phyloP scores from a whole-genome alignment of 345 rosid genomes.

The Eucalyptus sp. region DNA sequence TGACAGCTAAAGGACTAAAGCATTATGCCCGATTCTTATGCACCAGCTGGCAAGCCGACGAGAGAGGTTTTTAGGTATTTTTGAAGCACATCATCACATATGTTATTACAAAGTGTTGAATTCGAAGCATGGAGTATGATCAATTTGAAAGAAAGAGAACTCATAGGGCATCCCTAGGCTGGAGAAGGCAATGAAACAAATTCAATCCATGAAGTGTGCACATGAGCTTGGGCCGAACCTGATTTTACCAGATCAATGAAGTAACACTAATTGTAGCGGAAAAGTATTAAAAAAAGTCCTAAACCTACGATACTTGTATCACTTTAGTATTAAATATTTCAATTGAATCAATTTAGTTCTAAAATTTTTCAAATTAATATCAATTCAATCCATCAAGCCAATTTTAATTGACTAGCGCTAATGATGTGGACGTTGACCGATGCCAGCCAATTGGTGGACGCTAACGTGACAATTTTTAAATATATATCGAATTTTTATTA shows the following conservation, averaged over 20 bases:
- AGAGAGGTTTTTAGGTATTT: background rate
- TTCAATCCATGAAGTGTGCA: too few species aligned
- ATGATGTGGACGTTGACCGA: too few species aligned
- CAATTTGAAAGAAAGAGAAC: background rate
- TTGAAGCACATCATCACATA: background rate
- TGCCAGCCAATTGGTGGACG: accelerated
- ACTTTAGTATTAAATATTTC: too few species aligned
- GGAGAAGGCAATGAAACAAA: background rate
- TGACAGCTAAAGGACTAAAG: background rate
- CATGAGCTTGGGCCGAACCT: too few species aligned
- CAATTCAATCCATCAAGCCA: accelerated
- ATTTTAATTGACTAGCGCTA: accelerated
- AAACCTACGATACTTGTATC: too few species aligned
- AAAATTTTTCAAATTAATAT: too few species aligned
- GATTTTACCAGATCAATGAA: too few species aligned
- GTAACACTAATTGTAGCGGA: too few species aligned
- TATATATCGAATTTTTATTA: too few species aligned
- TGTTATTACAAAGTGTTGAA: background rate
- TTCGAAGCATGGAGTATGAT: background rate
- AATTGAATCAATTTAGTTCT: too few species aligned
- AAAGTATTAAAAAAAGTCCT: too few species aligned
- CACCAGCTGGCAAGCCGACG: background rate
- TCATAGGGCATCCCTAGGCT: background rate
- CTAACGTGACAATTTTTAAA: too few species aligned
- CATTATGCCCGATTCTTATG: background rate